These are phyloP conservation scores for Eimeria praecox DNA, from an alignment of 169 alveolate species.

Conservation along the genomic window DNA sequence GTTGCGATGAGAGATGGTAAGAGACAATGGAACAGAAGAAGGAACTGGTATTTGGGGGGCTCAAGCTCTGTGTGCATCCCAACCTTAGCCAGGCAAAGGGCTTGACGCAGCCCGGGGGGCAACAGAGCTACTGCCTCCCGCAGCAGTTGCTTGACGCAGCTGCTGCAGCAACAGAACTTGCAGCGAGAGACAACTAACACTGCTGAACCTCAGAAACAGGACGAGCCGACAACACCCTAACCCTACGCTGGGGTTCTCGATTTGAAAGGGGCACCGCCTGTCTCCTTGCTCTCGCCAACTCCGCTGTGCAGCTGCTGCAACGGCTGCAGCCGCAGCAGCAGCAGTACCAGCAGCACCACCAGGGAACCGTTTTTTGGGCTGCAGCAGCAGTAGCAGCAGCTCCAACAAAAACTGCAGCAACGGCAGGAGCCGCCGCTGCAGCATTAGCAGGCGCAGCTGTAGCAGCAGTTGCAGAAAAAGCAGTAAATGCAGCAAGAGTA, in stretches of 20 bases:
- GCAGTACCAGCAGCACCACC: conserved; percentile 30
- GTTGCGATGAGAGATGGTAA: neutral
- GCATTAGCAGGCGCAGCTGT: neutral
- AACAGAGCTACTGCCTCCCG: neutral
- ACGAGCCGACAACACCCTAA: conserved; percentile 16
- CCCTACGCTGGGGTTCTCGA: conserved; percentile 62
- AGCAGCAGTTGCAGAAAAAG: neutral
- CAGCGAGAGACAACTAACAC: conserved; percentile 8
- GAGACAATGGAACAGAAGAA: neutral
- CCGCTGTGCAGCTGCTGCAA: conserved; percentile 35
- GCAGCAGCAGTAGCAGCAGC: conserved; percentile 28
- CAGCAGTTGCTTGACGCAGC: neutral
- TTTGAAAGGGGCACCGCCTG: conserved; percentile 64
- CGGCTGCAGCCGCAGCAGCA: neutral
- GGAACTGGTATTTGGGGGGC: neutral
- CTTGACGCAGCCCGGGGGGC: neutral
- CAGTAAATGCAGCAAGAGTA: neutral
- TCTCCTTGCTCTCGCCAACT: conserved; percentile 21
- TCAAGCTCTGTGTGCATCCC: neutral
- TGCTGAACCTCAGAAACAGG: conserved; percentile 48
- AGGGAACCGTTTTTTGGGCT: neutral
- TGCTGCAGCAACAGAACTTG: conserved; percentile 11
- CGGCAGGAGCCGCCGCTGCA: conserved; percentile 39
- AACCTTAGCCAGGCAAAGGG: neutral
- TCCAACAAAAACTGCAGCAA: conserved; percentile 30